Base-by-base conservation (phyloP, 331 rosid genomes). In the Quercus lobata region DNA sequence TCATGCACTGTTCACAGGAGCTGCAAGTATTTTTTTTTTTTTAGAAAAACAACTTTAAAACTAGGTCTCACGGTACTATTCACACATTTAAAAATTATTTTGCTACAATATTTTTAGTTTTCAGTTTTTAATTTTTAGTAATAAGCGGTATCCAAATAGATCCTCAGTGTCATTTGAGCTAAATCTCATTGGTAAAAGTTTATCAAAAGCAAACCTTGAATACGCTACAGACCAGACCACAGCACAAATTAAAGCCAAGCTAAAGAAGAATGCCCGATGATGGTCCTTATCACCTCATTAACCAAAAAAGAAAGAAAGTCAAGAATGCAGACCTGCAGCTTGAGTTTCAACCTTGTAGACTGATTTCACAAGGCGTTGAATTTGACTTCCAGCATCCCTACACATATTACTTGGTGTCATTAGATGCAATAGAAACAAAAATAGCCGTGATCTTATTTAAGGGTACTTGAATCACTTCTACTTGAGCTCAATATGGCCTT, bases 381-480 rank as follows among this genome's bases (percentile, higher is more conserved):
- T 86, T 83, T 86, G 89, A 71, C 79, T 79, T 83, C 97, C 99
- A 56, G 92, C 79, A 74, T 65, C 78, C 93, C 99, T 93, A 69
- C 76, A 84, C 71, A 65, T 74, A 60, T 34, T 35, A 56, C 34
- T 66, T 4, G 32, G 46, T 76, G 35, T n/a, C 69, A 75, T 79
- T 78, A 71, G 75, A 66, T 16, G 9, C 16, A 7, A 37, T 54
- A 32, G 71, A 29, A 46, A 46, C 16, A 46, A 9, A 52, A 35
- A 60, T 37, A 78, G 29, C 6, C 19, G 21, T 17, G 60, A 2
- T 1, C 24, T 68, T 17, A 24, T 37, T 37, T 37, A 37, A 37
- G 24, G 73, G 57, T 15, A 30, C 53, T 77, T 25, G 41, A 63
- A 77, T 30, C n/a, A 82, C 76, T 81, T 89, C 54, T 90, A 95